phyloP scores from a whole-genome alignment of 1,284 basidiomycete species.

The Flammula alnicola region DNA sequence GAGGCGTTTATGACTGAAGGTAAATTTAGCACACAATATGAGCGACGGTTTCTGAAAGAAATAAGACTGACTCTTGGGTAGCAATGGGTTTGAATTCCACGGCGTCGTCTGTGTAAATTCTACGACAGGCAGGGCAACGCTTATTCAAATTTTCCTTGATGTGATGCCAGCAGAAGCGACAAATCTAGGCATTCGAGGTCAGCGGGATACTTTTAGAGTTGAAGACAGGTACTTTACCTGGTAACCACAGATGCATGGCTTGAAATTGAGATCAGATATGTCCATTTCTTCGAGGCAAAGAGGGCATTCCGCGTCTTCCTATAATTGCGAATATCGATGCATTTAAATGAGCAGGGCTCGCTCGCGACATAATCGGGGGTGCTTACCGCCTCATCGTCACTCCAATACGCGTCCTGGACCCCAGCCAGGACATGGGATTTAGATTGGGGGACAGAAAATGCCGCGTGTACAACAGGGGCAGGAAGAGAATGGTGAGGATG shows the following conservation, averaged over 20 bases:
- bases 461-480: constrained; percentile 70
- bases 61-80: constrained; percentile 84
- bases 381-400: constrained; percentile 86
- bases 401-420: constrained; percentile 98
- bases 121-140: constrained; percentile 95
- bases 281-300: constrained; percentile 99
- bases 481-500: constrained; percentile 66
- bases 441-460: constrained; percentile 71
- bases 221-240: constrained; percentile 63
- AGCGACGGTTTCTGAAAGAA: too few species aligned
- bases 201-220: constrained; percentile 6
- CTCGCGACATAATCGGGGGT: constrained; percentile 13
- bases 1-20: constrained; percentile 95
- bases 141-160: constrained; percentile 97
- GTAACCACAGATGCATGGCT: constrained; percentile 98
- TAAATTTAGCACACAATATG: too few species aligned
- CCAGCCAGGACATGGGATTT: constrained; percentile 86
- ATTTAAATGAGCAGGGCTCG: constrained; percentile 18
- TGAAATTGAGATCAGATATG: constrained; percentile 98
- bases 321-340: constrained; percentile 17
- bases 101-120: constrained; percentile 91
- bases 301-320: constrained; percentile 99
- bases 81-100: constrained; percentile 97
- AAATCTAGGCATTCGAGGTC: constrained; percentile 69
- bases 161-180: constrained; percentile 99